Evolutionary conservation across 495 filamentous ascomycete genomes (phyloP).

Genomic region (Platismatia glauca): DNA sequence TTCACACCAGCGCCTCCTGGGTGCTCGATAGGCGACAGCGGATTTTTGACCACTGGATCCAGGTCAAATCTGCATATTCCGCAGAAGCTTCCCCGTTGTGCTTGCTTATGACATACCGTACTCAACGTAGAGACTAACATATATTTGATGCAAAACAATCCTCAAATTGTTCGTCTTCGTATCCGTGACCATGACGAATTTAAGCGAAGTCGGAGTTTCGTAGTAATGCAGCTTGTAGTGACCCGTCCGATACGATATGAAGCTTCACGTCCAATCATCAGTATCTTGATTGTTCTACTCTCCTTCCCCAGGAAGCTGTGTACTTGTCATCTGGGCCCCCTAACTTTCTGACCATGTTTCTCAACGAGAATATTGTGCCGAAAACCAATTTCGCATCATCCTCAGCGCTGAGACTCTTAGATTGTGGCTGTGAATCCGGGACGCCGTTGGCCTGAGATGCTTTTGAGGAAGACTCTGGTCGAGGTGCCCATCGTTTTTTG

Average conservation of each 20-base stretch:
- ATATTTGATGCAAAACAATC: conserved; percentile 92
- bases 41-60: conserved; percentile 79
- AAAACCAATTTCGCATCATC: conserved; percentile 97
- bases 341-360: conserved; percentile 94
- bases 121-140: conserved; percentile 95
- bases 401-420: conserved; percentile 49
- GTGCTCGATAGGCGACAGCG: conserved; percentile 82
- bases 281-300: conserved; percentile 2
- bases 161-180: conserved; percentile 81
- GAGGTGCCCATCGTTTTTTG: conserved; percentile 65
- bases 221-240: conserved; percentile 99
- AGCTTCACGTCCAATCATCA: conserved; percentile 43
- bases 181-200: conserved; percentile 95
- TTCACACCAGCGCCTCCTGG: conserved; percentile 78
- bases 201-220: conserved; percentile 89
- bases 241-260: conserved; percentile 78
- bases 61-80: conserved; percentile 8
- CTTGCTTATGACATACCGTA: conserved; percentile 54
- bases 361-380: conserved; percentile 87
- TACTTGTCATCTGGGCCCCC: conserved; percentile 79
- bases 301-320: conserved; percentile 9
- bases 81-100: background rate
- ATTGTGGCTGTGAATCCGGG: conserved; percentile 30
- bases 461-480: conserved; percentile 38
- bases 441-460: conserved; percentile 33